Percentiles rank a stretch among this genome's conserved stretches.
These are phyloP conservation scores for Cystoderma amianthinum DNA, from an alignment of 768 basidiomycete genomes.

Conservation along the genomic window DNA sequence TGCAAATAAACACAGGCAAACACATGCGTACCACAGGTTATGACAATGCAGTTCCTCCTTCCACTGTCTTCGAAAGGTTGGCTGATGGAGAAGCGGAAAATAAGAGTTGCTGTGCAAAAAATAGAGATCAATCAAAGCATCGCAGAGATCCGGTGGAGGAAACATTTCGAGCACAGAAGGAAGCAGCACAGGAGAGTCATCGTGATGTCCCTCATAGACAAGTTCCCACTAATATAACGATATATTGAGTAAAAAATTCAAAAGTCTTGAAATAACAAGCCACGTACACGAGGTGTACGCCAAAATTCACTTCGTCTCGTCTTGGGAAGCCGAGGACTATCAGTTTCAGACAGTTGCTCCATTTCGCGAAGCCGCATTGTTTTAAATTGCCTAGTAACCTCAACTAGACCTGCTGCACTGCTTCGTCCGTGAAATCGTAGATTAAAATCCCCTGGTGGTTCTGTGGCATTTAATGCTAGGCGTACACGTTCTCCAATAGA, in stretches of 20 bases:
- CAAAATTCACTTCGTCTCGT: constrained; percentile 45
- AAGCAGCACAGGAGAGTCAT: constrained; percentile 20
- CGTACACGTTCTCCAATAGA: constrained; percentile 25
- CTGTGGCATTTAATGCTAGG: constrained; percentile 27
- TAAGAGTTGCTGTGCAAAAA: constrained; percentile 56
- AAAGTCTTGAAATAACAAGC: constrained; percentile 1
- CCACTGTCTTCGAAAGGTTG: constrained; percentile 62
- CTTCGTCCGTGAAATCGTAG: constrained; percentile 60
- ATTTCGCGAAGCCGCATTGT: constrained; percentile 39
- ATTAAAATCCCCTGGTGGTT: constrained; percentile 28
- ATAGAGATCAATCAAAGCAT: constrained; percentile 55
- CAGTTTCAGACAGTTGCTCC: constrained; percentile 1
- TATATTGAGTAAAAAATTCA: constrained; percentile 1
- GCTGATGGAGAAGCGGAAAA: constrained; percentile 65
- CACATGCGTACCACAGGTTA: constrained; percentile 52
- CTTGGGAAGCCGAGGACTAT: constrained; percentile 10
- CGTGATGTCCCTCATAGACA: constrained; percentile 39
- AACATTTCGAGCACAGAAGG: constrained; percentile 34
- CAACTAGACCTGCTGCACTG: constrained; percentile 48
- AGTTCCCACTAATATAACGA: constrained; percentile 46
- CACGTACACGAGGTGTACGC: constrained; percentile 47
- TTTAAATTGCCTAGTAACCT: constrained; percentile 44
- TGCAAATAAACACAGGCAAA: constrained; percentile 63
- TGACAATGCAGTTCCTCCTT: constrained; percentile 41
- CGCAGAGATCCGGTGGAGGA: constrained; percentile 58